Evolutionary conservation across 192 early-diverging fungal genomes (phyloP), one percentile per base, ranked within the genome.

Genomic region (Gigaspora rosea): DNA sequence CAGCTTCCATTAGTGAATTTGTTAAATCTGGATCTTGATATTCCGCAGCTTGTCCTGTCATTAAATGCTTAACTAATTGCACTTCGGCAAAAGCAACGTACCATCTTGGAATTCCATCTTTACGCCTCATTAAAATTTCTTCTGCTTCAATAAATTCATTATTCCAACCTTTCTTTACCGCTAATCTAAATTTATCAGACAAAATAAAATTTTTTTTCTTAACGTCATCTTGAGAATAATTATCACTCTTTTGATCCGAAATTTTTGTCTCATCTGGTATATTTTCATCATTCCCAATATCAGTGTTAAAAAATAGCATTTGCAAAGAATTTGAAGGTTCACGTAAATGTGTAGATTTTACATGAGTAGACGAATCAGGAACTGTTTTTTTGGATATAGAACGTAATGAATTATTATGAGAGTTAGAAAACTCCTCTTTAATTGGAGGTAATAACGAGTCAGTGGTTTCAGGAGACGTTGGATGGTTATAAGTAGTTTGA

Each of bases 71-170:
- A 3, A 81, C 73, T 54, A 84, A 80, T 52, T 84, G 80, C 12
- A 81, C 76, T 78, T 84, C 83, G 15, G 78, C 80, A 20, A 76
- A 51, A n/a, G 83, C 75, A 47, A 81, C 78, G 57, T 71, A 78
- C 83, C 83, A 84, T 49, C 83, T 78, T 15, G 83, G 80, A 27
- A 73, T 78, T 9, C 65, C 36, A 4, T 73, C 41, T 48, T 61
- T 50, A 56, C 78, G 47, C 36, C 78, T 73, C 3, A 78, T 80
- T 27, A 84, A 84, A 3, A 80, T 72, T 7, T 78, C 77, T 11
- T 80, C 66, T 12, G 83, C 80, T 15, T 51, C 66, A 46, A 51
- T 72, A 63, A 84, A 84, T 57, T 84, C 83, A 35, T 80, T 84
- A 51, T 84, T 84, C 83, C 83, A 84, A 20, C 66, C 73, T 56